phyloP scores from a whole-genome alignment of 2,329 filamentous ascomycete species.

The Truncatella angustata region DNA sequence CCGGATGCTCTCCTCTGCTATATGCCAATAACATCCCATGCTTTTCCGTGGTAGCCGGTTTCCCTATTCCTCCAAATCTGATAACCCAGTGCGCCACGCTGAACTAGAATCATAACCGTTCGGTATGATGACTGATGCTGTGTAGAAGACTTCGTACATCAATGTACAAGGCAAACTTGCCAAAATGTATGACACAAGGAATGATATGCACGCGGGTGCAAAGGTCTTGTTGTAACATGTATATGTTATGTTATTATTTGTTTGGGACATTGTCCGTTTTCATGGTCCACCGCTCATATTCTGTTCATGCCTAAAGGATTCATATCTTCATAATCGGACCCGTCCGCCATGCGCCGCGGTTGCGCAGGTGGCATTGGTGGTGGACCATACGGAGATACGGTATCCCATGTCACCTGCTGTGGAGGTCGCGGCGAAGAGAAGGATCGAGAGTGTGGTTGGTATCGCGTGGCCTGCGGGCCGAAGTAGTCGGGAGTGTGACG shows the following conservation, averaged over 20 bases:
- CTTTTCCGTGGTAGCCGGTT: neutral
- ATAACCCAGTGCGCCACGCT: neutral
- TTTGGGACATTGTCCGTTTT: neutral
- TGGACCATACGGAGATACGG: conserved; percentile 36
- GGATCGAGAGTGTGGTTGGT: conserved; percentile 52
- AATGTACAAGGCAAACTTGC: neutral
- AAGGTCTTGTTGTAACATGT: conserved; percentile 1
- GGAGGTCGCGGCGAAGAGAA: conserved; percentile 56
- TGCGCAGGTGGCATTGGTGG: conserved; percentile 18
- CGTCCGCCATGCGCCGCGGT: conserved; percentile 17
- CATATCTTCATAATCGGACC: conserved; percentile 36
- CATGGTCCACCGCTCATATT: conserved; percentile 36
- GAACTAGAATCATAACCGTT: conserved; percentile 1
- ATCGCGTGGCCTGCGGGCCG: conserved; percentile 48
- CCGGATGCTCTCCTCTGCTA: no score
- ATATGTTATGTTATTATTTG: neutral
- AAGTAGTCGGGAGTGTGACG: conserved; percentile 56
- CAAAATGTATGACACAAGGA: conserved; percentile 6
- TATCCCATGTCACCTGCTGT: conserved; percentile 42
- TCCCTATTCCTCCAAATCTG: neutral
- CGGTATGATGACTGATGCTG: neutral
- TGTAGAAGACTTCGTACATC: conserved; percentile 1
- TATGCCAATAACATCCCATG: neutral
- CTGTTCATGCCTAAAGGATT: conserved; percentile 58
- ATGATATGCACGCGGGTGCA: conserved; percentile 7